A percentile compares a stretch with the other conserved stretches of the same genome.
Conservation (phyloP, 306 rosid genomes). For the Quercus bicolor region DNA sequence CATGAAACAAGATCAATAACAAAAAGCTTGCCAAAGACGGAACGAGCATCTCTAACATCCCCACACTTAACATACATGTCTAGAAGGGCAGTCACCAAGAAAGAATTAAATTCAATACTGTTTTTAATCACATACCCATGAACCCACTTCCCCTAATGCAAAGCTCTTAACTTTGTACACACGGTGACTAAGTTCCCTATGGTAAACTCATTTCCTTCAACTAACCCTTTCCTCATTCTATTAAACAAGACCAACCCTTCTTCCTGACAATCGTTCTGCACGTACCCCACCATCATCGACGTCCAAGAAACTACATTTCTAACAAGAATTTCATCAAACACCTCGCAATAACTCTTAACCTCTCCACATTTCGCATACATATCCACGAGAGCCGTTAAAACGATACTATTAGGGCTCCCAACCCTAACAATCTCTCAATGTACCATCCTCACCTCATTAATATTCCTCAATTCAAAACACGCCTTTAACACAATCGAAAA, state of each 20-base stretch:
- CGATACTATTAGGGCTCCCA: slow-evolving; percentile 39
- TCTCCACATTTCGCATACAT: slow-evolving; percentile 48
- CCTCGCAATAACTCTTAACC: slow-evolving; percentile 19
- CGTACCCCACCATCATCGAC: slow-evolving; percentile 70
- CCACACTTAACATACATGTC: slow-evolving; percentile 73
- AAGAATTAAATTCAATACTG: slow-evolving; percentile 32
- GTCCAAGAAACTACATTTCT: slow-evolving; percentile 63
- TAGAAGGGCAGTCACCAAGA: slow-evolving; percentile 47
- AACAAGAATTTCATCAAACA: slow-evolving; percentile 50
- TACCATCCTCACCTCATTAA: slow-evolving; percentile 33
- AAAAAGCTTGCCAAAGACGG: slow-evolving; percentile 44
- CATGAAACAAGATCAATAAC: slow-evolving; percentile 51
- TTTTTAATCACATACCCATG: slow-evolving; percentile 56
- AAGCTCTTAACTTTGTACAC: slow-evolving; percentile 45
- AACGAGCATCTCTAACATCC: slow-evolving; percentile 51
- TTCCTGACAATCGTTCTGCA: slow-evolving; percentile 52
- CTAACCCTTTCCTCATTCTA: slow-evolving; percentile 54
- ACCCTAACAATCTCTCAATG: slow-evolving; percentile 57
- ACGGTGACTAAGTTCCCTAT: slow-evolving; percentile 53
- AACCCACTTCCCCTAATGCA: slow-evolving; percentile 74
- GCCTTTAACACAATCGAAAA: slow-evolving; percentile 58
- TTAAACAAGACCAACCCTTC: slow-evolving; percentile 57
- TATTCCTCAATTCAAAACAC: slow-evolving; percentile 44
- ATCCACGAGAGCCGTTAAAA: slow-evolving; percentile 48
- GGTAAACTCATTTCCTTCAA: slow-evolving; percentile 51